Base-by-base conservation (phyloP, 805 yeast species). In the Yamadazyma sp. region DNA sequence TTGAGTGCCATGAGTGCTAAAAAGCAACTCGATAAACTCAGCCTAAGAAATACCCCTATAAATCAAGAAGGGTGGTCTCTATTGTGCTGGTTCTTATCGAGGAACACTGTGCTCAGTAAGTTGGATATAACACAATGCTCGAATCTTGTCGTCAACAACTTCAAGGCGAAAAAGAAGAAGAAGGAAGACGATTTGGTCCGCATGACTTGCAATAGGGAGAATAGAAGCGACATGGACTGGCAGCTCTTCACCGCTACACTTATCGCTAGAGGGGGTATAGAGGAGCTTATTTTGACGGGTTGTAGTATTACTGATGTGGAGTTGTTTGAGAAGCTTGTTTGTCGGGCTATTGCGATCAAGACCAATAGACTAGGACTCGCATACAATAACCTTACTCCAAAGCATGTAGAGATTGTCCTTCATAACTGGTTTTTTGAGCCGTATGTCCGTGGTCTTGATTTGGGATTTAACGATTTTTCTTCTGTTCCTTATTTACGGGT, bases 161-260 rank as follows among this genome's bases (percentile, higher is more conserved):
- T 72, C 48, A 67, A 67, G 50, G 55, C 60, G 40, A 60, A 62
- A 37, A 63, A 57, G 41, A 49, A 45, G 37, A 48, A 53, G 12
- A 53, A 53, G 28, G 64, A 59, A 15, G 63, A 56, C 12, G 59
- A 53, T 8, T 18, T 55, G 3, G 44, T 40, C 3, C 59, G 74
- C 38, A 77, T 77, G 82, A 40, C 48, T 4, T 66, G 75, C 44
- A 75, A 75, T 50, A 52, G 53, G 20, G 71, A 73, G 18, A 69
- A 81, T 51, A 72, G 96, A 41, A 75, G 86, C 2, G 81, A 78
- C 39, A 80, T 82, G 82, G 89, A 90, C 58, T 90, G 97, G 97
- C 61, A 76, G 2, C 61, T 86, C 32, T 73, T 91, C 40, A 77
- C 80, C 3, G 83, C 85, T 9, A 81, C 95, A 0, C 54, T 90